Conservation (phyloP, 192 early-diverging fungal species). For the Haplosporangium gracile region DNA sequence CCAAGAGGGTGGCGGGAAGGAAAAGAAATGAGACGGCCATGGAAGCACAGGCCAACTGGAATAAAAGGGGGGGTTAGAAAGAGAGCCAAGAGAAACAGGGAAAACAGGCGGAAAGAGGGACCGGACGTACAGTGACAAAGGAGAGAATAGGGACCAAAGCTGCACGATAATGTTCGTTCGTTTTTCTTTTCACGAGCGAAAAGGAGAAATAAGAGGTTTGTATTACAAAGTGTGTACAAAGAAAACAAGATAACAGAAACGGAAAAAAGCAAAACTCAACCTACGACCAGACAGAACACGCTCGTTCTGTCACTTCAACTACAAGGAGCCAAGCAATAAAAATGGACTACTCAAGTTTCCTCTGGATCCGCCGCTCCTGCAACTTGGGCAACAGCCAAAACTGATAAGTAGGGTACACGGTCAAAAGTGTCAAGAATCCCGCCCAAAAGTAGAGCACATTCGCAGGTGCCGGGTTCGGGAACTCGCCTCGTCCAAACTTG, state of each 20-base stretch:
- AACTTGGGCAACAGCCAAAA: slow-evolving; percentile 60
- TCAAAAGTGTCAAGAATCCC: slow-evolving; percentile 68
- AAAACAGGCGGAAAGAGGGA: background rate
- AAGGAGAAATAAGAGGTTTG: background rate
- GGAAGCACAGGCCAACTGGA: background rate
- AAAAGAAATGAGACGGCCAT: background rate
- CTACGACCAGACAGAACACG: no score
- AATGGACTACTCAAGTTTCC: background rate
- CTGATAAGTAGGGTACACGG: slow-evolving; percentile 81
- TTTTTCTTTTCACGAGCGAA: background rate
- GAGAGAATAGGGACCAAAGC: background rate
- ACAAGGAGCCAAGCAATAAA: background rate
- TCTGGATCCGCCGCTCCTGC: slow-evolving; percentile 5
- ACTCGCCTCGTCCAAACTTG: slow-evolving; percentile 91
- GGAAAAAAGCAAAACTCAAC: background rate
- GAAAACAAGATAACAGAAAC: background rate
- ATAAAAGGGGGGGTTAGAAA: no score
- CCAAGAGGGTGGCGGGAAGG: background rate
- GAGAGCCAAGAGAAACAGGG: no score
- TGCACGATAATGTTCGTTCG: background rate
- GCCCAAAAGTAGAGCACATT: slow-evolving; percentile 83
- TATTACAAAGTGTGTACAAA: background rate
- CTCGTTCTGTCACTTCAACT: no score
- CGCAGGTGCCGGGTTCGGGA: slow-evolving; percentile 79
- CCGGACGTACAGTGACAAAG: no score